These are phyloP conservation scores for Anaeramoeba ignava DNA, from an alignment of 78 protist species.

Conservation along the genomic window DNA sequence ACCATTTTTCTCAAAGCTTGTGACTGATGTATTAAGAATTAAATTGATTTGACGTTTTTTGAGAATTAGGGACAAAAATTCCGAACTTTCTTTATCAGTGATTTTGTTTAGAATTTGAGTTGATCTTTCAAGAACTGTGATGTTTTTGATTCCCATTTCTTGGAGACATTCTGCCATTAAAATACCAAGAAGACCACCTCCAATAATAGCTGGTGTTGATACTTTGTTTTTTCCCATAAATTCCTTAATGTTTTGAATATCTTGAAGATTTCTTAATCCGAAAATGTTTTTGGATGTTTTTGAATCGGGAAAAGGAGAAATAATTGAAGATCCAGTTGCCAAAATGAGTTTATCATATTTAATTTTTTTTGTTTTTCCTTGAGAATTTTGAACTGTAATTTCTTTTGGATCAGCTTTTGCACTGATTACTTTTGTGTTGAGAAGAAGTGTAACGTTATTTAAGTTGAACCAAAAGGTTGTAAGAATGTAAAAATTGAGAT, in stretches of 20 bases:
- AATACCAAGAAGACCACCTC: neutral
- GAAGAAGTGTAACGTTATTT: too few species aligned
- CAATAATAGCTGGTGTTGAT: neutral
- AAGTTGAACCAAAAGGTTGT: too few species aligned
- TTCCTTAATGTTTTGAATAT: neutral
- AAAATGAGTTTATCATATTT: neutral
- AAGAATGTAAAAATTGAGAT: neutral
- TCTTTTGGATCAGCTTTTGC: too few species aligned
- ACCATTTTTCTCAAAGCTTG: neutral
- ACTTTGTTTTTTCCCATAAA: neutral
- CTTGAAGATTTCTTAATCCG: neutral
- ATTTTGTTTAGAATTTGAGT: neutral
- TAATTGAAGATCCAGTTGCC: neutral
- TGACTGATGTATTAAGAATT: neutral
- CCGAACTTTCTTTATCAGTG: neutral
- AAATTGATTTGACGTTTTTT: neutral
- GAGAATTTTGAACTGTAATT: too few species aligned
- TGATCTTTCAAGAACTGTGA: neutral
- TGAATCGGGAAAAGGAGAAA: too few species aligned
- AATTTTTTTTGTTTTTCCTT: neutral
- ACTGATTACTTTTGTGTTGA: too few species aligned
- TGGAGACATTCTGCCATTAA: neutral
- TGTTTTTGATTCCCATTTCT: neutral
- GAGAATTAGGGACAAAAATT: neutral
- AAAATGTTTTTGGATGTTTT: neutral